Percentiles rank a stretch among this genome's conserved stretches.
Conservation (phyloP, 2,329 filamentous ascomycete genomes). For the Penicillium verrucosum region DNA sequence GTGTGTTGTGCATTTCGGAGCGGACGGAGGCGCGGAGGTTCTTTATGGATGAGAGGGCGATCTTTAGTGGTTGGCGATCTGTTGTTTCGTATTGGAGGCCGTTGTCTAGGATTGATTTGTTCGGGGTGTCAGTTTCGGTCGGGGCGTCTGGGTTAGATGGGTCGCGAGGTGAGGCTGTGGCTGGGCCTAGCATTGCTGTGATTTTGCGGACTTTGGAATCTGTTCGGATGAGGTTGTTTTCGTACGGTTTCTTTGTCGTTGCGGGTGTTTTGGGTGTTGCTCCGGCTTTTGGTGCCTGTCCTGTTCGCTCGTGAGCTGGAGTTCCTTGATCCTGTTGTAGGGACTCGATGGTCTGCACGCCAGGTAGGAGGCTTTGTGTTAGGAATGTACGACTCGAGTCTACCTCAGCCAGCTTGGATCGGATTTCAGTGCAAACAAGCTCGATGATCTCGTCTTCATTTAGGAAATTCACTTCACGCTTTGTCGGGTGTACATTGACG, state of each 20-base stretch:
- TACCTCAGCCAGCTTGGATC: constrained; percentile 74
- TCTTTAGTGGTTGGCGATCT: constrained; percentile 66
- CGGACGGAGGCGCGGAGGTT: constrained; percentile 78
- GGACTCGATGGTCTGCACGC: constrained; percentile 51
- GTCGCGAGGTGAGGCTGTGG: constrained; percentile 21
- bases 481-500: constrained; percentile 96
- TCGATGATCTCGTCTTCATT: constrained; percentile 97
- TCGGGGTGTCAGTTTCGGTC: constrained; percentile 35
- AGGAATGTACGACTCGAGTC: constrained; percentile 93
- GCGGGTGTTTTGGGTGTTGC: constrained; percentile 36
- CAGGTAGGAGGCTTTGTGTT: constrained; percentile 84
- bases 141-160: constrained; percentile 25
- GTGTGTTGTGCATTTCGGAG: constrained; percentile 73
- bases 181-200: constrained; percentile 83
- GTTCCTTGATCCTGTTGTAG: constrained; percentile 23
- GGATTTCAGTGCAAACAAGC: constrained; percentile 75
- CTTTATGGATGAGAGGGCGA: constrained; percentile 79
- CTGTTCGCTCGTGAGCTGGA: constrained; percentile 29
- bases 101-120: constrained; percentile 37
- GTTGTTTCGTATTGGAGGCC: constrained; percentile 68
- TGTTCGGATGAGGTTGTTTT: constrained; percentile 86
- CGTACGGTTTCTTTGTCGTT: constrained; percentile 59
- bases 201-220: constrained; percentile 90
- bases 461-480: constrained; percentile 92
- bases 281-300: constrained; percentile 33